Percentiles rank a stretch among this genome's conserved stretches.
Evolutionary conservation across 202 grass and related monocot genomes (phyloP).

Genomic region (Setaria viridis): DNA sequence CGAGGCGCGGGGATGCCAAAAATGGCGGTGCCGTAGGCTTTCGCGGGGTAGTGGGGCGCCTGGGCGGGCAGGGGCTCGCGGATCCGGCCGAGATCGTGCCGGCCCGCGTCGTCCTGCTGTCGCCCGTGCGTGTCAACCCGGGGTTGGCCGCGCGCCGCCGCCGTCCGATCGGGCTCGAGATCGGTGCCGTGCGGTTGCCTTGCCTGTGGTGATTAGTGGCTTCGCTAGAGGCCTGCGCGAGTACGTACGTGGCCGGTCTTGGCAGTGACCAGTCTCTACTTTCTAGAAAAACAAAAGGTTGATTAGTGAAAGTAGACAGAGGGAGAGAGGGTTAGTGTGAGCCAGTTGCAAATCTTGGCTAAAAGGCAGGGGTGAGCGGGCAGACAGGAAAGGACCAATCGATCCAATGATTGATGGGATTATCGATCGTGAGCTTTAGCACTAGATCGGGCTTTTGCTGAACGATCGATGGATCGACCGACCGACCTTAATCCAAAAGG

Average conservation of each 20-base stretch:
- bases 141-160: slow-evolving; percentile 9
- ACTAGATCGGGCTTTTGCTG: slow-evolving; percentile 17
- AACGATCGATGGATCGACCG: neutral
- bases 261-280: neutral
- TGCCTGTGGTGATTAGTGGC: no score
- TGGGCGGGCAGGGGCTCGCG: slow-evolving; percentile 14
- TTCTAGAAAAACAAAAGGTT: neutral
- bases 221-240: neutral
- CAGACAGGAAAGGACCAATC: slow-evolving; percentile 9
- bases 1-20: slow-evolving; percentile 46
- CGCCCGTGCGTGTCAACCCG: slow-evolving; percentile 41
- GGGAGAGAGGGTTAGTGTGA: neutral
- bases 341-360: slow-evolving; percentile 25
- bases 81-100: slow-evolving; percentile 50
- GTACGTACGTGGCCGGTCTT: neutral
- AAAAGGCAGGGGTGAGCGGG: neutral
- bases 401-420: slow-evolving; percentile 27
- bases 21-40: slow-evolving; percentile 55
- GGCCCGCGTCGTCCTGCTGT: slow-evolving; percentile 46
- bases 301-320: neutral
- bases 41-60: slow-evolving; percentile 26
- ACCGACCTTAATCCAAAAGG: slow-evolving; percentile 36
- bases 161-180: slow-evolving; percentile 32
- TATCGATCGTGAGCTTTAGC: neutral
- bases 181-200: neutral